Evolutionary conservation across 2,329 filamentous ascomycete genomes (phyloP), one percentile per base, ranked within the genome.

Genomic region (Dothistroma septosporum): DNA sequence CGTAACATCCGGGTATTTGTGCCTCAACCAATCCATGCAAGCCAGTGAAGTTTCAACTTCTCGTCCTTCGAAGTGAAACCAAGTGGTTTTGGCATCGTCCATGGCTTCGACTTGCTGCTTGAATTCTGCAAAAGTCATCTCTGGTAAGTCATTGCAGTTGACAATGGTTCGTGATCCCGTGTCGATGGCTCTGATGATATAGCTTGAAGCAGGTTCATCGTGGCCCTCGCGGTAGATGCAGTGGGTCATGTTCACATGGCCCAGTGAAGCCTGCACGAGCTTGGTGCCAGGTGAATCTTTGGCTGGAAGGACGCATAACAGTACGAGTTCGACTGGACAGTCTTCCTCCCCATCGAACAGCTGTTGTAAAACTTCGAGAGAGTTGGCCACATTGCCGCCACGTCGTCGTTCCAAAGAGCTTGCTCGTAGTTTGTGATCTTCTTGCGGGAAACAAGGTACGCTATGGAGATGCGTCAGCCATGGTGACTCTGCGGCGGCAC

Each of bases 41-140:
- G 35, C 9, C 2, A 57, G 5, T 5, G 60, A 57, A 48, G 49
- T 57, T 4, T 62, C 47, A 3, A 56, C 35, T 37, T 57, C 50
- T 28, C 60, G 46, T 21, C 60, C 60, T 55, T 62, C 60, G 54
- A 62, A 62, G 41, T 62, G 60, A 24, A 60, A 62, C 57, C 60
- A 62, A 4, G 53, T 56, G 9, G 21, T 10, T 19, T 48, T 24
- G 2, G 19, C 47, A 3, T 55, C 33, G 2, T 10, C n/a, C n/a
- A 50, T 28, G 12, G 12, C 10, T 4, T 21, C 31, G 14, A 62
- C 44, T 37, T 52, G 35, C 33, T 59, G 46, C 32, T 48, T 10
- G 28, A 62, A 62, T 35, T 62, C 60, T 14, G 41, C 24, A 9
- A 62, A 7, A 7, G 32, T 57, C 60, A 62, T 62, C 35, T 62